Evolutionary conservation across 2,329 filamentous ascomycete species (phyloP).

Genomic region (Botrytis cinerea): DNA sequence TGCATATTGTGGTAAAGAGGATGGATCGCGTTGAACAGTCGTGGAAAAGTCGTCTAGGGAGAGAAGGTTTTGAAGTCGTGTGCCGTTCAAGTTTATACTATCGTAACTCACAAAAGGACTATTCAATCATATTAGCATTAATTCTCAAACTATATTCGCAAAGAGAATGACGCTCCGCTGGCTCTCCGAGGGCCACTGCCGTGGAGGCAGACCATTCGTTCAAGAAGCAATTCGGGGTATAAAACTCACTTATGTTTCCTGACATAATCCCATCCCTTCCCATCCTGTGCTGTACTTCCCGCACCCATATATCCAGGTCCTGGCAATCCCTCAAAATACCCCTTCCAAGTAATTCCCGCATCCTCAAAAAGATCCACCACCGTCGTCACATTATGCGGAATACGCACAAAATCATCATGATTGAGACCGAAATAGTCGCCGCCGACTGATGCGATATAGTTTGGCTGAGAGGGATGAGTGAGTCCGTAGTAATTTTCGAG

Average conservation of each 20-base stretch:
- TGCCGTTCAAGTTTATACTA: constrained; percentile 52
- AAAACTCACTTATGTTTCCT: constrained; percentile 40
- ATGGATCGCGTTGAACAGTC: constrained; percentile 53
- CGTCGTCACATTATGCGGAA: constrained; percentile 50
- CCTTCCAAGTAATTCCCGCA: constrained; percentile 47
- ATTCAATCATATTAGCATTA: constrained; percentile 20
- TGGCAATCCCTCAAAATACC: constrained; percentile 50
- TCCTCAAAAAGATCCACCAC: constrained; percentile 50
- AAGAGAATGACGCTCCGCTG: constrained; percentile 5
- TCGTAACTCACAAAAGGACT: constrained; percentile 53
- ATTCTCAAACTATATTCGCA: background rate
- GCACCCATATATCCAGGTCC: constrained; percentile 51
- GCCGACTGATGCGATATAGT: constrained; percentile 50
- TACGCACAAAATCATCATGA: constrained; percentile 48
- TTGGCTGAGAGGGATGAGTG: constrained; percentile 51
- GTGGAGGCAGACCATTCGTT: constrained; percentile 8
- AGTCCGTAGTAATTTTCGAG: constrained; percentile 50
- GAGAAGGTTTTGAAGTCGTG: constrained; percentile 59
- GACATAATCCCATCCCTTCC: constrained; percentile 43
- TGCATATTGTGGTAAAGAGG: constrained; percentile 62
- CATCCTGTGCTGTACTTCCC: constrained; percentile 43
- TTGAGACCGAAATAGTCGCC: constrained; percentile 53
- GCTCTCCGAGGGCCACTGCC: constrained; percentile 18
- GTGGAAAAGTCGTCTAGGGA: constrained; percentile 62
- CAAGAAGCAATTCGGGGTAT: background rate